Evolutionary conservation across 148 eudicot species (phyloP).

Genomic region (Mesembryanthemum crystallinum): DNA sequence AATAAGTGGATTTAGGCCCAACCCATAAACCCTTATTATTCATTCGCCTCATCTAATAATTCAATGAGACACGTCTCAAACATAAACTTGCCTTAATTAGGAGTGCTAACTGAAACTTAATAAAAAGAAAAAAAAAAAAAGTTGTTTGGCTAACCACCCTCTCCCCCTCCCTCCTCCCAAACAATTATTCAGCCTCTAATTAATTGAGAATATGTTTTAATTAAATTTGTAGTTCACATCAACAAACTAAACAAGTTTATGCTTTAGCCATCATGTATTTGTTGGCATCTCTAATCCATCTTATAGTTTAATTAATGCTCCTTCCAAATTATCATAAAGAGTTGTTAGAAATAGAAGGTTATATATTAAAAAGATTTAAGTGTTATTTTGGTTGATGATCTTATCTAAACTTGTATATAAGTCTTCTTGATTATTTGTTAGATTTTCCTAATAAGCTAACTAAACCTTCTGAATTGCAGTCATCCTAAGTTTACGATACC

Average conservation of each 20-base stretch:
- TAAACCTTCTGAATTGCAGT: no score
- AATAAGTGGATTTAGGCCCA: no score
- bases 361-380: background rate
- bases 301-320: background rate
- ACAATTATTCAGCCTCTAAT: background rate
- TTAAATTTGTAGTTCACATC: background rate
- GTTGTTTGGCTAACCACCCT: background rate
- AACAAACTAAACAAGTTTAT: background rate
- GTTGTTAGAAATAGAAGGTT: background rate
- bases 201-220: background rate
- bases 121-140: background rate
- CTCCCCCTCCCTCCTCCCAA: background rate
- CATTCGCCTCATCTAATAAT: no score
- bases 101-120: background rate
- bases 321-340: background rate
- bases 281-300: background rate
- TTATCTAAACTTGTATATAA: background rate
- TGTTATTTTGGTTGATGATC: background rate
- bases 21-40: no score
- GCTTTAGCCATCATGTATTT: background rate
- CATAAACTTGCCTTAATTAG: no score
- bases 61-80: no score
- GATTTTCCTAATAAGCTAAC: conserved; percentile 5
- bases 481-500: no score
- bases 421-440: background rate